Percentiles rank a stretch among this genome's conserved stretches.
Evolutionary conservation across 768 basidiomycete species (phyloP).

Genomic region (Lactarius quietus): DNA sequence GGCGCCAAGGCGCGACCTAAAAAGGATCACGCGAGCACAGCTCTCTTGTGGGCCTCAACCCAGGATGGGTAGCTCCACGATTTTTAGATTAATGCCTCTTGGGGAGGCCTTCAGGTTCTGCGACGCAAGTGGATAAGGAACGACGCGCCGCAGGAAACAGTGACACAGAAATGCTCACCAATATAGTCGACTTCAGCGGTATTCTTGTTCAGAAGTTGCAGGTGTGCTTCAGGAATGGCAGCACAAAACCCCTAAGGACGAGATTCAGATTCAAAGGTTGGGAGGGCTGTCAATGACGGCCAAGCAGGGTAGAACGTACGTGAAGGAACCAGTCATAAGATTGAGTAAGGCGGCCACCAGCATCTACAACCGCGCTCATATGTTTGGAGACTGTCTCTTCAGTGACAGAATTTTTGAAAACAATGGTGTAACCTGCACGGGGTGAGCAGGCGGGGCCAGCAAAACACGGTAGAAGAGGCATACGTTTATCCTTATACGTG

Average conservation of each 20-base stretch:
- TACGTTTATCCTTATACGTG: conserved; percentile 17
- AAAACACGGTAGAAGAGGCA: neutral
- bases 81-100: conserved; percentile 7
- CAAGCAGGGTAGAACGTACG: neutral
- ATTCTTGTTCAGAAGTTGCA: conserved; percentile 5
- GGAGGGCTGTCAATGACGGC: neutral
- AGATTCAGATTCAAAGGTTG: neutral
- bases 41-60: neutral
- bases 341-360: conserved; percentile 22
- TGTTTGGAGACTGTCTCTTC: conserved; percentile 17
- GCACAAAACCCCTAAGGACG: conserved; percentile 18
- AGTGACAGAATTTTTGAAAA: conserved; percentile 15
- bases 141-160: neutral
- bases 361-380: conserved; percentile 15
- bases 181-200: conserved; percentile 19
- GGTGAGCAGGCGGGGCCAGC: neutral
- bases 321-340: conserved; percentile 19
- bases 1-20: neutral
- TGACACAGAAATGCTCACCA: conserved; percentile 4
- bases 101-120: conserved; percentile 21
- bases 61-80: neutral
- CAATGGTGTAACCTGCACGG: conserved; percentile 17
- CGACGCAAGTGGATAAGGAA: neutral
- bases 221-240: conserved; percentile 15
- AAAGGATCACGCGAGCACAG: neutral